Conservation (phyloP, 805 yeast genomes). For the Metschnikowia shivogae region DNA sequence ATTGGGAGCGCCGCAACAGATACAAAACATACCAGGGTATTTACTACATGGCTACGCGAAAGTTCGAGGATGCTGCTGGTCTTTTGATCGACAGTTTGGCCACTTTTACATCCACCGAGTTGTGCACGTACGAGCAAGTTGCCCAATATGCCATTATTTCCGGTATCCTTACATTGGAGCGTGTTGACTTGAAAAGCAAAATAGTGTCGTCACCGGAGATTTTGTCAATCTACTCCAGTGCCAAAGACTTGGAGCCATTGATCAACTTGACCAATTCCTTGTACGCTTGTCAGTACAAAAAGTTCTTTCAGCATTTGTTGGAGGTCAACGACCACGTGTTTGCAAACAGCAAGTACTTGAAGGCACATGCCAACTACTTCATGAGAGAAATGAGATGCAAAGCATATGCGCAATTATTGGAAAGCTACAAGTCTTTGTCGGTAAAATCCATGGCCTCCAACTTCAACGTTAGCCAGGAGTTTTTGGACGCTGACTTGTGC, state of each 20-base stretch:
- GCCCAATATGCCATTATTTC: conserved; percentile 84
- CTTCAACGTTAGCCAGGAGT: conserved; percentile 84
- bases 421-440: conserved; percentile 88
- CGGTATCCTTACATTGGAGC: conserved; percentile 78
- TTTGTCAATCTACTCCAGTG: conserved; percentile 68
- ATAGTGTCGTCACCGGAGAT: conserved; percentile 94
- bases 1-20: conserved; percentile 97
- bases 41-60: conserved; percentile 76
- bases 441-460: conserved; percentile 90
- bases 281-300: conserved; percentile 81
- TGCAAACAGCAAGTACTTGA: conserved; percentile 57
- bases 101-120: conserved; percentile 90
- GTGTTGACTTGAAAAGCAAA: conserved; percentile 79
- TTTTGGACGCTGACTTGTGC: conserved; percentile 81
- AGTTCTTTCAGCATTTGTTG: conserved; percentile 71
- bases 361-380: conserved; percentile 77
- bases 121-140: conserved; percentile 83
- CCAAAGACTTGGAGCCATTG: conserved; percentile 72
- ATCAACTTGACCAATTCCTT: conserved; percentile 79
- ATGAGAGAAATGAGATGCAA: conserved; percentile 91
- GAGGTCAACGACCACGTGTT: conserved; percentile 73
- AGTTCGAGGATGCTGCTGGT: conserved; percentile 80
- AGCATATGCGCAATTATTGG: conserved; percentile 90
- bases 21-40: conserved; percentile 89
- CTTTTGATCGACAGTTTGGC: conserved; percentile 87